phyloP scores from a whole-genome alignment of 805 yeast species.

The Ogataea nitratoaversa region DNA sequence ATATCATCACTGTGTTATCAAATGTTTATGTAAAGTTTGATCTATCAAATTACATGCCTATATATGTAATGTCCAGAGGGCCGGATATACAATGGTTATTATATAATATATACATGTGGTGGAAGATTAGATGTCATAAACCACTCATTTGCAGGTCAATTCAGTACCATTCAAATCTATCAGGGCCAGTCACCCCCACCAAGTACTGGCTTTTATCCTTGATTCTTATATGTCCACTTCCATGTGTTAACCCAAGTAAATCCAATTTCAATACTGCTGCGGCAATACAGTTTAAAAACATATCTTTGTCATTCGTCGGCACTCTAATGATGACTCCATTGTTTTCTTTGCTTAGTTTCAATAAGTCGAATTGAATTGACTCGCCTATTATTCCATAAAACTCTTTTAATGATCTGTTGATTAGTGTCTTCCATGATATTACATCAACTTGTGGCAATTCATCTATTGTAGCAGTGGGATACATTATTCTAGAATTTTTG shows the following conservation, averaged over 20 bases:
- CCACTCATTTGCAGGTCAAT: too few species aligned
- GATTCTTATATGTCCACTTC: constrained; percentile 11
- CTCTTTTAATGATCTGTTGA: constrained; percentile 18
- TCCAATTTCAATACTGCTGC: constrained; percentile 11
- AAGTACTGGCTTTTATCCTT: constrained; percentile 17
- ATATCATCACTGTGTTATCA: too few species aligned
- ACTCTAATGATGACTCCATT: constrained; percentile 19
- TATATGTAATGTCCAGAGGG: too few species aligned
- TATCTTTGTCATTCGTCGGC: constrained; percentile 17
- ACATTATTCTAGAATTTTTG: neutral
- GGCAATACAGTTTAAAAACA: constrained; percentile 17
- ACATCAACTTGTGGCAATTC: constrained; percentile 7
- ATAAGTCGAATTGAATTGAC: constrained; percentile 24
- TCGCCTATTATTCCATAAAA: constrained; percentile 27
- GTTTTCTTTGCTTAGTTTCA: constrained; percentile 6
- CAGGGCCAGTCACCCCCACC: constrained; percentile 24
- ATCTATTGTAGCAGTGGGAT: neutral
- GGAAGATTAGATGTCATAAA: too few species aligned
- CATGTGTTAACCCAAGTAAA: constrained; percentile 3
- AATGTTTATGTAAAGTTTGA: too few species aligned
- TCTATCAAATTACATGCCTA: too few species aligned
- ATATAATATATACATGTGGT: too few species aligned
- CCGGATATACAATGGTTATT: too few species aligned
- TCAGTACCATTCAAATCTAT: constrained; percentile 18
- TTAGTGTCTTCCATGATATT: constrained; percentile 25